phyloP scores from a whole-genome alignment of 441 rosid genomes.

The Erodium moschatum region DNA sequence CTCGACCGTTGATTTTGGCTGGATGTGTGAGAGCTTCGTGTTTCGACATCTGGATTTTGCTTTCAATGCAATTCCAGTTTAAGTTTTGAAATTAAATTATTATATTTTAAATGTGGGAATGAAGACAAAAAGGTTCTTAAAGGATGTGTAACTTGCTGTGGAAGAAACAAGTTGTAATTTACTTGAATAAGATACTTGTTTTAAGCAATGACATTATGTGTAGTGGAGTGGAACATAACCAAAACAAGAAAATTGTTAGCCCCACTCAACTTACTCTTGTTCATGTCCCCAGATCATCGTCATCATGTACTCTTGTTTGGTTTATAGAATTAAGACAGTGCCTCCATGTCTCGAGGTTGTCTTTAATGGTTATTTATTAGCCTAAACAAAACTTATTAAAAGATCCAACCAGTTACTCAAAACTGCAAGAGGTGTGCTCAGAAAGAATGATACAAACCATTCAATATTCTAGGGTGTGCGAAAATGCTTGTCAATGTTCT shows the following conservation, averaged over 20 bases:
- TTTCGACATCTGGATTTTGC: background rate
- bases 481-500: no score
- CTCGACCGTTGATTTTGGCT: conserved; percentile 25
- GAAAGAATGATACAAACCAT: no score
- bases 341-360: background rate
- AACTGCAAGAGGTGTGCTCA: no score
- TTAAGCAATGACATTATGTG: background rate
- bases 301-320: background rate
- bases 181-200: background rate
- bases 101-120: no score
- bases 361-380: no score
- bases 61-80: no score
- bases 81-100: no score
- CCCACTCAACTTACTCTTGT: background rate
- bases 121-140: no score
- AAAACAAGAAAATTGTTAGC: background rate
- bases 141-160: no score
- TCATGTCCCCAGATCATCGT: background rate
- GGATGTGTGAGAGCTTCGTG: background rate
- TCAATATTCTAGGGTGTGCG: no score
- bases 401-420: no score
- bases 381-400: no score
- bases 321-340: background rate
- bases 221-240: background rate
- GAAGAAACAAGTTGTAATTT: background rate